Conservation (phyloP, 108 stramenopile genomes). For the Nannochloropsis salina region DNA sequence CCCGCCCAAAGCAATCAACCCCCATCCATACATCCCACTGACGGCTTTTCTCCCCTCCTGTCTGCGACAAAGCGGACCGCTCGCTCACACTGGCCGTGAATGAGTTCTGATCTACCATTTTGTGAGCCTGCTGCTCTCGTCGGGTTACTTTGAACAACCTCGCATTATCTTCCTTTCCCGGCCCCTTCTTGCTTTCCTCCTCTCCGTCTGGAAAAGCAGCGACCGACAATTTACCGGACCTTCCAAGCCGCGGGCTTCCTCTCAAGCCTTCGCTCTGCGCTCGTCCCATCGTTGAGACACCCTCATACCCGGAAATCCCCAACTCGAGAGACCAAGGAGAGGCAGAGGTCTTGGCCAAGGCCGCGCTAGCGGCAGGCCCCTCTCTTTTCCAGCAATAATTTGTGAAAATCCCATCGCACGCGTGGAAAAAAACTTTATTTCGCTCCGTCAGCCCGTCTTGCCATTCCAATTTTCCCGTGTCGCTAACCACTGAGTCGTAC, state of each 20-base stretch:
- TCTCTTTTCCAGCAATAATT: constrained; percentile 20
- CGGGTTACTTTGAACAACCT: background rate
- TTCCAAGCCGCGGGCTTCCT: no score
- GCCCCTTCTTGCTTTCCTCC: background rate
- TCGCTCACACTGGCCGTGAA: no score
- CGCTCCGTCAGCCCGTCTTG: background rate
- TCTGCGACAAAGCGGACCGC: no score
- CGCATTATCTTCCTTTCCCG: background rate
- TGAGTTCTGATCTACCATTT: no score
- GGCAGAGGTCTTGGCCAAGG: background rate
- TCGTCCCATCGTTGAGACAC: no score
- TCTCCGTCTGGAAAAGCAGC: background rate
- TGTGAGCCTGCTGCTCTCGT: background rate
- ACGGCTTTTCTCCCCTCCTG: background rate
- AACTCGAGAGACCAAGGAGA: background rate
- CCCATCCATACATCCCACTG: constrained; percentile 9
- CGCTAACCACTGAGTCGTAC: constrained; percentile 23
- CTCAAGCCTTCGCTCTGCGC: no score
- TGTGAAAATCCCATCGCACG: constrained; percentile 22
- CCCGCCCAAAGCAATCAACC: background rate
- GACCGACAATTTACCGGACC: no score
- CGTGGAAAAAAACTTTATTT: background rate
- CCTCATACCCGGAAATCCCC: no score
- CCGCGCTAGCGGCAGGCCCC: background rate
- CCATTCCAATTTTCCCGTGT: background rate